Base-by-base conservation (phyloP, 352 stramenopile genomes). In the Globisporangium paroecandrum region DNA sequence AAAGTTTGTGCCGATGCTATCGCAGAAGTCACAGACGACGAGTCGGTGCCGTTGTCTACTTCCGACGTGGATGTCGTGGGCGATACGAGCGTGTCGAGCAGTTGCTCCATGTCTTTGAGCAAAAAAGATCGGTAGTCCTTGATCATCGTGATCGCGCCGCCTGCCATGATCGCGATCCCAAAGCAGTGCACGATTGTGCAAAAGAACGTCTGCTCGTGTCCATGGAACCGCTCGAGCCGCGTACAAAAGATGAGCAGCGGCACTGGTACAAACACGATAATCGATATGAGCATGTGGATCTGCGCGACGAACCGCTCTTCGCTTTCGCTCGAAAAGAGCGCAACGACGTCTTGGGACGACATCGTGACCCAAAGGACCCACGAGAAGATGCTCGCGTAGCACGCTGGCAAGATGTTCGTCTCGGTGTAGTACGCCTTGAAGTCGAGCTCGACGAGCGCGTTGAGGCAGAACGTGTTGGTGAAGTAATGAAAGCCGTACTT, bases 401-500 rank as follows among this genome's bases (percentile, higher is more conserved):
- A 85, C 24, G 82, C 83, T 1, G 83, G 82, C 8, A 79, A 67
- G 49, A 94, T 62, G 25, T 81, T 89, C 32, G 82, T 92, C 71
- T 92, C 82, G 13, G 70, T 87, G 76, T 83, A 92, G 72, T 76
- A 94, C n/a, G 81, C 82, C n/a, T 82, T 72, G 70, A 91, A 94
- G 69, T 94, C 85, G n/a, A 88, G 64, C 66, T 94, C 86, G 15
- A 88, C 68, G 20, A 85, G 68, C 43, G 78, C 74, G 22, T 78
- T 75, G 61, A 81, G 65, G 29, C 78, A 89, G 67, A 94, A 92
- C 7, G 77, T 72, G 71, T 91, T 92, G 46, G 84, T 91, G 61
- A 94, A 75, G 64, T 83, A 94, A 76, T 94, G 82, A 73, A 94
- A 94, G 61, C 83, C 86, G 65, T 89, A 92, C 69, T 84, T 87